phyloP scores from a whole-genome alignment of 2,329 filamentous ascomycete species.

The Capronia epimyces region DNA sequence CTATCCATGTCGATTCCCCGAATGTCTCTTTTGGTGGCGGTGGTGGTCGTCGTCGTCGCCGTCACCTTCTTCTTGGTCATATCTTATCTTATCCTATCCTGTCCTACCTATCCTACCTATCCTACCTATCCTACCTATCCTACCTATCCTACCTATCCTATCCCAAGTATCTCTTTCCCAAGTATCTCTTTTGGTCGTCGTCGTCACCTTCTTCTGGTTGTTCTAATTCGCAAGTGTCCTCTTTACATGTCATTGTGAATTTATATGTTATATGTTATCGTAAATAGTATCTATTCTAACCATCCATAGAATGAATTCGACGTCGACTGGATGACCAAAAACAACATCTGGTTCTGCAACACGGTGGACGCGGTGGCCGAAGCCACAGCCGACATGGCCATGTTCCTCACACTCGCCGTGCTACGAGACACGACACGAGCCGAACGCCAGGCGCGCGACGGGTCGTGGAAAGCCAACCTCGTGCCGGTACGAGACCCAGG shows the following conservation, averaged over 20 bases:
- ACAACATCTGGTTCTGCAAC: constrained; percentile 52
- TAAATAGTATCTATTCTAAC: neutral
- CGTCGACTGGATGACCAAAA: constrained; percentile 59
- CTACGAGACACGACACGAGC: constrained; percentile 44
- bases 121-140: too few relatives aligned
- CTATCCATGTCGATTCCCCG: too few relatives aligned
- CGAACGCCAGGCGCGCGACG: constrained; percentile 37
- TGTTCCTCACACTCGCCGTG: constrained; percentile 45
- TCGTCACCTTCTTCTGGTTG: too few relatives aligned
- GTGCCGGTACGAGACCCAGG: constrained; percentile 41
- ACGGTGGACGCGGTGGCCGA: constrained; percentile 50
- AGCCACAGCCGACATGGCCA: constrained; percentile 49
- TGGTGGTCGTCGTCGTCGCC: too few relatives aligned
- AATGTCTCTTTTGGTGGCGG: neutral
- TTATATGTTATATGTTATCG: too few relatives aligned
- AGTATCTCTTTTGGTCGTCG: too few relatives aligned
- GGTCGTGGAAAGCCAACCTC: constrained; percentile 37
- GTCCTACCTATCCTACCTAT: too few relatives aligned
- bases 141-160: too few relatives aligned
- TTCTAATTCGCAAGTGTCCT: too few relatives aligned
- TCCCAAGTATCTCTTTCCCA: too few relatives aligned
- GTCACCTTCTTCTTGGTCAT: too few relatives aligned
- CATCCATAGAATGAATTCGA: constrained; percentile 56
- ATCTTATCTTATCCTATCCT: too few relatives aligned
- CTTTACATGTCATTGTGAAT: neutral